Evolutionary conservation across 2,329 filamentous ascomycete genomes (phyloP).

Genomic region (Keithomyces neogunnii): DNA sequence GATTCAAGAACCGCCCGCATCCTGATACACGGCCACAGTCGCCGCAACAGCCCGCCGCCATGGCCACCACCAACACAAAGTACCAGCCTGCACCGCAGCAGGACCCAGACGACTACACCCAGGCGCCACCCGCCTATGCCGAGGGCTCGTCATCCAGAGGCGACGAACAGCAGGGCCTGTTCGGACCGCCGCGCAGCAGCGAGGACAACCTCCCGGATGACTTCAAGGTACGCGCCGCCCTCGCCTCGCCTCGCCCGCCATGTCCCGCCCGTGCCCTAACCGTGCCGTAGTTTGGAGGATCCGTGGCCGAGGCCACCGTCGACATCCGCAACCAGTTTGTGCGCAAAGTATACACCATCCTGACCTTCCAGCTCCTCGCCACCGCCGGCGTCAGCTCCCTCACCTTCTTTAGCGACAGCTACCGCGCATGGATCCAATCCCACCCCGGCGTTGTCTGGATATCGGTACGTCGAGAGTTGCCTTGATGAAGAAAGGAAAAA

Average conservation of each 20-base stretch:
- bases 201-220: conserved; percentile 93
- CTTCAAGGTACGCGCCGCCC: conserved; percentile 62
- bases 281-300: conserved; percentile 67
- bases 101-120: conserved; percentile 75
- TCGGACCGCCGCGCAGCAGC: conserved; percentile 64
- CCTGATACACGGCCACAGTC: not conserved
- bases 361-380: conserved; percentile 86
- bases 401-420: conserved; percentile 74
- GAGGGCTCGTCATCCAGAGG: conserved; percentile 42
- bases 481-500: too few species aligned
- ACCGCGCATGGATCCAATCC: conserved; percentile 79
- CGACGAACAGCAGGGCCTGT: conserved; percentile 49
- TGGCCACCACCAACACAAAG: conserved; percentile 69
- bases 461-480: conserved; percentile 44
- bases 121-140: conserved; percentile 75
- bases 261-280: not conserved
- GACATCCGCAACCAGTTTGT: conserved; percentile 96
- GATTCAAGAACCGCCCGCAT: too few species aligned
- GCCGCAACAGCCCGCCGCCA: conserved; percentile 22
- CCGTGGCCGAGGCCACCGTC: conserved; percentile 85
- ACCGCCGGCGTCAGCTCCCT: conserved; percentile 74
- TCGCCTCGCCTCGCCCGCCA: not conserved
- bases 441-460: conserved; percentile 80
- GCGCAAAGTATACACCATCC: conserved; percentile 94
- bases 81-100: conserved; percentile 78